phyloP scores from a whole-genome alignment of 768 basidiomycete species.

The Naganishia onofrii region DNA sequence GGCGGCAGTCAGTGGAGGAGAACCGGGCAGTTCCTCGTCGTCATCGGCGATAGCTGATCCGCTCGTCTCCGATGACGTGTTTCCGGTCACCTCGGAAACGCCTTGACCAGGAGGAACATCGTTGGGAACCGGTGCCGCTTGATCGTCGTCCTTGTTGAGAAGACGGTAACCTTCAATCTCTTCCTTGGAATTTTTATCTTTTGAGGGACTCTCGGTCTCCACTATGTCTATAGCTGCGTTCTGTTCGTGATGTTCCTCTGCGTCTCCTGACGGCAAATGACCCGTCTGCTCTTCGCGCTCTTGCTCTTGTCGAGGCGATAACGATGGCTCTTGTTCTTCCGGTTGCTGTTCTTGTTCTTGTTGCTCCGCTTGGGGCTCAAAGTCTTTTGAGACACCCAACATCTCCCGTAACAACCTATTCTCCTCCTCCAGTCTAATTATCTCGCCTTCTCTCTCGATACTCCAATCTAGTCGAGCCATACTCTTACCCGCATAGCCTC shows the following conservation, averaged over 20 bases:
- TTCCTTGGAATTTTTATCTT: neutral
- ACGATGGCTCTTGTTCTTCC: neutral
- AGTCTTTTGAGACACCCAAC: conserved; percentile 60
- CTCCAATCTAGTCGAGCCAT: conserved; percentile 70
- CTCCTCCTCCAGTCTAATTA: conserved; percentile 74
- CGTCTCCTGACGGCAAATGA: too few relatives aligned
- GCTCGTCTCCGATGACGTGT: neutral
- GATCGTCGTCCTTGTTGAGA: neutral
- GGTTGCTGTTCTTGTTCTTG: neutral
- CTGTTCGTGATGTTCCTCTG: neutral
- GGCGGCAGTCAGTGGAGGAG: conserved; percentile 4
- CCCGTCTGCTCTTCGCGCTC: neutral
- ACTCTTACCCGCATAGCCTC: conserved; percentile 51
- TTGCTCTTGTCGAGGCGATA: neutral
- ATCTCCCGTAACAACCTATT: conserved; percentile 73
- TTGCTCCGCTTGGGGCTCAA: neutral
- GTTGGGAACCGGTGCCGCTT: neutral
- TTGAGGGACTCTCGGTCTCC: neutral
- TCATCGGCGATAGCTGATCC: conserved; percentile 12
- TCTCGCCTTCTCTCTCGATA: conserved; percentile 80
- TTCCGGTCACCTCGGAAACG: neutral
- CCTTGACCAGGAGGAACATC: too few relatives aligned
- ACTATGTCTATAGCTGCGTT: neutral
- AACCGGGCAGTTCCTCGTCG: neutral
- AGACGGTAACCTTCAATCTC: neutral